Base-by-base conservation (phyloP, 768 basidiomycete species). In the Candolleomyces aberdarensis region DNA sequence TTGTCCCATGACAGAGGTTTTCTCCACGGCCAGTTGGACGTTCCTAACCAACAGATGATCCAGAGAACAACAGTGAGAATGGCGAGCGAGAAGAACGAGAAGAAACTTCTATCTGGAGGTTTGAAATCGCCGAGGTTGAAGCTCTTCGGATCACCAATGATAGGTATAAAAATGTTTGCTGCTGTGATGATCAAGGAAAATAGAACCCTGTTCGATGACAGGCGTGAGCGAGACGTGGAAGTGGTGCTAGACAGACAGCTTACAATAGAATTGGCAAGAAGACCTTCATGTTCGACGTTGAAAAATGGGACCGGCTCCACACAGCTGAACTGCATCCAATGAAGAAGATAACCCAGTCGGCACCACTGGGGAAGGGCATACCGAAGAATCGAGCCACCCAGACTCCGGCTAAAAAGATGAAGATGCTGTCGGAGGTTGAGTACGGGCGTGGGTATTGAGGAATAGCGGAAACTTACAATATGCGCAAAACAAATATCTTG, bases 201-300 rank as follows among this genome's bases (percentile, higher is more conserved):
- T 36, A 59, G 17, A 10, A 59, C 48, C 10, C 58, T 59, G 43
- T 32, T 46, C 15, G 19, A 3, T 36, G 19, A 10, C 15, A 29
- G 32, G 11, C 11, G 22, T 59, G n/a, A 20, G 29, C 36, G 5
- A 20, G 29, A 31, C 22, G 48, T 3, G n/a, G 29, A 36, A 36
- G 6, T 36, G 36, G 26, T 26, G 26, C 26, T 26, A 26, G 26
- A 26, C 26, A 26, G 26, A 26, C 10, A 17, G 36, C 51, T 8
- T 54, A 60, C 59, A 54, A 17, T 8, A 60, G 31, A 19, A 54
- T 29, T 10, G 59, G 59, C 3, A 60, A 20, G 59, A 60, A 60
- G 13, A 53, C 32, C 17, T 43, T 51, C 59, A 60, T 54, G 43
- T 52, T 59, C 31, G 32, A 36, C 13, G 14, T 5, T 8, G 50